Conservation (phyloP, 176 grass and related monocot species). For the Chloris gayana region DNA sequence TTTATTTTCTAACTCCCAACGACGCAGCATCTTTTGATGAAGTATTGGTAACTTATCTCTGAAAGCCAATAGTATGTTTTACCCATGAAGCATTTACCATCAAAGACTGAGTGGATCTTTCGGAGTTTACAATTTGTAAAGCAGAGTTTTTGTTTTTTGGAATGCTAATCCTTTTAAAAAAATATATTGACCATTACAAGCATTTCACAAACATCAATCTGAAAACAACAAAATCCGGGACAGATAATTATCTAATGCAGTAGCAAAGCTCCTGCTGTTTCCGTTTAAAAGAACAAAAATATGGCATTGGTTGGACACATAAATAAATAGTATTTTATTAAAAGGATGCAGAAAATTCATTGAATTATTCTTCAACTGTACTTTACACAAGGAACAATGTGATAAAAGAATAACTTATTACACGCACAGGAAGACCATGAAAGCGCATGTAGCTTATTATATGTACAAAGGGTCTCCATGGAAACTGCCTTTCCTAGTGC, state of each 20-base stretch:
- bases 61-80: conserved; percentile 15
- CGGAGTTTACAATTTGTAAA: neutral
- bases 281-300: neutral
- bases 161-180: no score
- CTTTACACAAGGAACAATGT: conserved; percentile 15
- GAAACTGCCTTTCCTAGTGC: neutral
- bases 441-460: conserved; percentile 16
- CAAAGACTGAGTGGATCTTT: neutral
- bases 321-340: conserved; percentile 9
- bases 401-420: conserved; percentile 36
- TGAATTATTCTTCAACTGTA: neutral
- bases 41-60: neutral
- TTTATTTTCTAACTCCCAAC: conserved; percentile 27
- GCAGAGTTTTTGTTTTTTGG: neutral
- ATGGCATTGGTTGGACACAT: neutral
- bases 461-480: conserved; percentile 22
- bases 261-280: neutral
- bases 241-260: neutral
- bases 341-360: neutral
- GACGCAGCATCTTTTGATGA: conserved; percentile 37
- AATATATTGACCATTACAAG: neutral
- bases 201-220: neutral
- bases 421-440: conserved; percentile 32
- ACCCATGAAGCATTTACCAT: neutral
- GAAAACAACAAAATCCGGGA: neutral